Base-by-base conservation (phyloP, 306 rosid species). In the Fragaria nilgerrensis region DNA sequence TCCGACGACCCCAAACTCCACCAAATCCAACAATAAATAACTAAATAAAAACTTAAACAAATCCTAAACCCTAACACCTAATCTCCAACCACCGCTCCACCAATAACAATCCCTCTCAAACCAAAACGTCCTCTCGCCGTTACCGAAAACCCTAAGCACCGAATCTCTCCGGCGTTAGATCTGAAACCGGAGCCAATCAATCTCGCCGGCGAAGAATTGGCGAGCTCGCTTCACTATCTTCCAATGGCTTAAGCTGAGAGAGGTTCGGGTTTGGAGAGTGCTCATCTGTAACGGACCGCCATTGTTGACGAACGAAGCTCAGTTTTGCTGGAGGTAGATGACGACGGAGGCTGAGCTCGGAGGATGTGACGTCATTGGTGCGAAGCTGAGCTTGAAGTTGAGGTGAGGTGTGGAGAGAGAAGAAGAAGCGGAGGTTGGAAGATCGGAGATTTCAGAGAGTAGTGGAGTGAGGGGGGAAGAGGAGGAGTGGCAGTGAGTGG, bases 401-500 rank as follows among this genome's bases (percentile, higher is more conserved):
- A 71, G 63, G 61, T 39, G 43, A 39, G 44, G 44, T 6, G 10
- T 41, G 44, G 39, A 74, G 45, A n/a, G 36, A 55, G 37, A 9
- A 6, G 66, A 11, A 6, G 44, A 13, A 43, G 45, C 2, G 45
- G 34, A 32, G 80, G 48, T 27, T 23, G 70, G 67, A 82, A 84
- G 85, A 75, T 53, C 74, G 83, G 65, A 78, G 76, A 81, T 56
- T 64, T 84, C 78, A 80, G 44, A 55, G 61, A 55, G 61, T 69
- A 49, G 76, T n/a, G n/a, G n/a, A 69, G 61, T 43, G 77, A 65
- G 74, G 74, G 84, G 84, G 53, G 73, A 56, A 75, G 78, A 66
- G 17, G 70, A 75, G 32, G 86, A 86, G 88, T 86, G 93, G 92
- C 86, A 87, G 37, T 77, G 50, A 77, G 45, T 74, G 80, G 89